Base-by-base conservation (phyloP, 139 green algal species). In the Cymbomonas tetramitiformis region DNA sequence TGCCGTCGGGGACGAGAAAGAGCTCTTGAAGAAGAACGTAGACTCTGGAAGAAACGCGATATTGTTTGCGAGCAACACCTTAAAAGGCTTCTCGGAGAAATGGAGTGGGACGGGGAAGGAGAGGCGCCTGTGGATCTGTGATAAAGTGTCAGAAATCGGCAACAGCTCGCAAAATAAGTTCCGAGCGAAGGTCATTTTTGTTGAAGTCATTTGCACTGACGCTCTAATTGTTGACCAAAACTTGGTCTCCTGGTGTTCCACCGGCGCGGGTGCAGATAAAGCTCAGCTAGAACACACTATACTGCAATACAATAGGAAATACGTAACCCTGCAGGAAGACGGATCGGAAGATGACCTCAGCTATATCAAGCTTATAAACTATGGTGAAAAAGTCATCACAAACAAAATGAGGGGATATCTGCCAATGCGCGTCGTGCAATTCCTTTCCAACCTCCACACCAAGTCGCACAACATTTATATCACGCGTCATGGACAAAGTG, bases 1-100 rank as follows among this genome's bases (percentile, higher is more conserved):
- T 12, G 10, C 10, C 12, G 10, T 43, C 36, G 10, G 10, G 36
- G 10, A 12, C 12, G 10, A 12, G 10, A 12, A 10, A 12, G 10
- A 10, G 36, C 36, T 43, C 12, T 12, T 43, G 10, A 43, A 43
- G 36, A 43, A 10, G 36, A 43, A 43, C 9, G 49, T 63, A 3
- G 62, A 62, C 46, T 49, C 23, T 8, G 62, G 62, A 2, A 33
- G 54, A 7, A 44, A 64, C 1, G 62, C 41, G 8, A 58, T 69
- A 40, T 69, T 69, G 25, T 52, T 64, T 46, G 62, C 62, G n/a
- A 69, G 52, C 7, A 69, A 69, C 52, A 33, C 46, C 18, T 57
- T 29, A 3, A 47, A 25, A 10, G 28, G 19, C 19, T 51, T 51
- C 28, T 51, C 25, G 19, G 44, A 51, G 10, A 51, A 12, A 9